Conservation (phyloP, 257 asterid species). For the Salvia rosmarinus region DNA sequence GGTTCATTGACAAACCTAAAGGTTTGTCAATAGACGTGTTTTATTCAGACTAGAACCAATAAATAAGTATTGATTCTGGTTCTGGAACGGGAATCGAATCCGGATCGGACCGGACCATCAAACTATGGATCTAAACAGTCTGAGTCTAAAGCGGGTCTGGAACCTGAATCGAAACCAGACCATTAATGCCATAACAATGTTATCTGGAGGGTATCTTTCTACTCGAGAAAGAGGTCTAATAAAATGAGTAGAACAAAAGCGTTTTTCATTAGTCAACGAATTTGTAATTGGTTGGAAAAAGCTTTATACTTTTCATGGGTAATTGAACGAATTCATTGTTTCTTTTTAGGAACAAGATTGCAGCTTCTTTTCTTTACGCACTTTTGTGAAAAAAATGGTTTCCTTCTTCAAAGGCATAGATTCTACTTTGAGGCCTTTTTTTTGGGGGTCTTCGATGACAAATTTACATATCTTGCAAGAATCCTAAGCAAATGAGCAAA, state of each 20-base stretch:
- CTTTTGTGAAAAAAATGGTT: conserved; percentile 20
- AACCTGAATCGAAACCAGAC: too few species aligned
- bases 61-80: too few species aligned
- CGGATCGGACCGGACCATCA: too few species aligned
- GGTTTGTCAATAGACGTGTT: too few species aligned
- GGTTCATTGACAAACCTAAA: too few species aligned
- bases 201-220: too few species aligned
- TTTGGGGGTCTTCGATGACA: background rate
- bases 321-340: background rate
- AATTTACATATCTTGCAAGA: conserved; percentile 21
- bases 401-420: conserved; percentile 31
- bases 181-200: too few species aligned
- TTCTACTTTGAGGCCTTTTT: conserved; percentile 14
- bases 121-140: too few species aligned
- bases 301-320: conserved; percentile 10
- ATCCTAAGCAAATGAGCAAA: conserved; percentile 27
- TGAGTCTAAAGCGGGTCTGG: too few species aligned
- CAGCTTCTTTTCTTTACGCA: conserved; percentile 4
- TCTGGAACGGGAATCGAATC: too few species aligned
- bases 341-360: background rate
- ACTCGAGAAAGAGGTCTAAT: too few species aligned
- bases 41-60: too few species aligned
- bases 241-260: background rate
- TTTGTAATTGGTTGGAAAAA: background rate
- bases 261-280: background rate